Percentiles rank a stretch among this genome's conserved stretches.
Evolutionary conservation across 768 basidiomycete species (phyloP).

Genomic region (Porphyrellus cyaneotinctus): DNA sequence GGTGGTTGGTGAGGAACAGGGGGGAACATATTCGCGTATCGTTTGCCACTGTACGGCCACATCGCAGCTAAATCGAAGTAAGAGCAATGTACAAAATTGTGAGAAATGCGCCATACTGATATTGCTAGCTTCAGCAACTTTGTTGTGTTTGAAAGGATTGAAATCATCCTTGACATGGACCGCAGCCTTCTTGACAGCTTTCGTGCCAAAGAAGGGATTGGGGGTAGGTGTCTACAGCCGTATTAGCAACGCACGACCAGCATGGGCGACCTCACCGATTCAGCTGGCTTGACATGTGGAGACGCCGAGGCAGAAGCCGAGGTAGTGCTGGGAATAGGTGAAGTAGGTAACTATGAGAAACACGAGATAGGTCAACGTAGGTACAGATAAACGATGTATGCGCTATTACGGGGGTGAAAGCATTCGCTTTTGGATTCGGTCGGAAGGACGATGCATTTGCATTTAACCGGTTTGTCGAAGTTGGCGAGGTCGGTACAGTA

Average conservation of each 20-base stretch:
- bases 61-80: conserved; percentile 46
- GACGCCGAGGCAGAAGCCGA: conserved; percentile 49
- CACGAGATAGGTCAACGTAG: conserved; percentile 11
- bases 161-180: conserved; percentile 96
- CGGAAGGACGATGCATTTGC: conserved; percentile 89
- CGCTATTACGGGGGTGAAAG: conserved; percentile 62
- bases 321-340: conserved; percentile 41
- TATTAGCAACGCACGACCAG: conserved; percentile 7
- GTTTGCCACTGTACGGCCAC: conserved; percentile 91
- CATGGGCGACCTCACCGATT: conserved; percentile 39
- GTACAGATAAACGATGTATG: conserved; percentile 6
- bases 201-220: conserved; percentile 89
- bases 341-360: conserved; percentile 38
- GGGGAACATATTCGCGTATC: conserved; percentile 77
- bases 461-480: conserved; percentile 64
- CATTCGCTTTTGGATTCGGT: conserved; percentile 76
- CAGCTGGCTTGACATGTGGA: conserved; percentile 57
- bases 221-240: conserved; percentile 41
- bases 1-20: conserved; percentile 52
- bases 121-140: conserved; percentile 69
- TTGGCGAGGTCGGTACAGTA: conserved; percentile 49
- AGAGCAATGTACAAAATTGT: not conserved
- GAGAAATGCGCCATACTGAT: conserved; percentile 53
- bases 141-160: conserved; percentile 89
- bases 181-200: conserved; percentile 66